Percentiles rank a stretch among this genome's conserved stretches.
Conservation (phyloP, 345 rosid species). For the Tarenaya hassleriana region DNA sequence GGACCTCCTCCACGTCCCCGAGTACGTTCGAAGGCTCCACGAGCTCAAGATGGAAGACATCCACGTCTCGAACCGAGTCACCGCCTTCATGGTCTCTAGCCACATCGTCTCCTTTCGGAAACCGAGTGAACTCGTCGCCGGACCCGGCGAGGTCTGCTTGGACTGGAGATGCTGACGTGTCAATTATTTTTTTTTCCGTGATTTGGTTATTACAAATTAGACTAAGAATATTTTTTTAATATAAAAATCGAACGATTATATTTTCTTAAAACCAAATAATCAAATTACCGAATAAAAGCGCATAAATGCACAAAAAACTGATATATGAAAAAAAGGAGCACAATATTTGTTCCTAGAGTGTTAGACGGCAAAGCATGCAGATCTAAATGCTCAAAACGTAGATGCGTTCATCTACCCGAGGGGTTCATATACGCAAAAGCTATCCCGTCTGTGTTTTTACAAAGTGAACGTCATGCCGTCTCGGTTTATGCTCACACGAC, state of each 20-base stretch:
- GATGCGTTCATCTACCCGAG: not conserved
- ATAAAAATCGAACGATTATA: no score
- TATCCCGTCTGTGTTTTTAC: not conserved
- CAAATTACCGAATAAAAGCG: no score
- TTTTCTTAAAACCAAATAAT: no score
- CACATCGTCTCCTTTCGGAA: constrained; percentile 77
- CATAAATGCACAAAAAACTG: no score
- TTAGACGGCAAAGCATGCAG: constrained; percentile 6
- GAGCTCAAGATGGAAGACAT: constrained; percentile 89
- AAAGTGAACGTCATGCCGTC: constrained; percentile 16
- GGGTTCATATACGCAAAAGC: not conserved
- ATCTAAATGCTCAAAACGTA: constrained; percentile 7
- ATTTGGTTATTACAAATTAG: no score
- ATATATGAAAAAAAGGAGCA: not conserved
- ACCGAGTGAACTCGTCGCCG: constrained; percentile 58
- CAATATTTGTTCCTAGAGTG: not conserved
- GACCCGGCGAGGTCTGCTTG: constrained; percentile 62
- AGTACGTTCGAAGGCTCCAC: constrained; percentile 69
- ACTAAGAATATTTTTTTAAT: no score
- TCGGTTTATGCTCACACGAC: rapidly evolving
- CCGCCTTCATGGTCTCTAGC: constrained; percentile 90
- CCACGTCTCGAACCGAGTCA: constrained; percentile 70
- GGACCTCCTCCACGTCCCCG: constrained; percentile 85
- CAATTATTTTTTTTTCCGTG: no score
- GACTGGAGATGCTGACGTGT: constrained; percentile 61